Percentiles rank a stretch among this genome's conserved stretches.
Evolutionary conservation across 2,329 filamentous ascomycete genomes (phyloP).

Genomic region (Diaporthe sp.): DNA sequence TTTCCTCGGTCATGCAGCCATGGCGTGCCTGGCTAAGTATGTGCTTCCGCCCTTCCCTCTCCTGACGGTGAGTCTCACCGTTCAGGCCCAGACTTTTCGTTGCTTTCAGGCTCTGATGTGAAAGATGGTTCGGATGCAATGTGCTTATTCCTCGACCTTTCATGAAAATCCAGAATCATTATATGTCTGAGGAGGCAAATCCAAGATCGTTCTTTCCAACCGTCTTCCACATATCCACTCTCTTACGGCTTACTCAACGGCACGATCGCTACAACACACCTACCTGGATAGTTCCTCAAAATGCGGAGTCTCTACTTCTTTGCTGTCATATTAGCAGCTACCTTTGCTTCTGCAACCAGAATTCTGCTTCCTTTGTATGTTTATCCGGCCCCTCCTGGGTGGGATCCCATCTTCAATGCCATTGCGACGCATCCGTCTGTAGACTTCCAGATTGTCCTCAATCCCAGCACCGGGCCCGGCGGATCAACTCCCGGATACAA

Average conservation of each 20-base stretch:
- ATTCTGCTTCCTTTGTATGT: slow-evolving; percentile 31
- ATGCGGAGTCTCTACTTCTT: neutral
- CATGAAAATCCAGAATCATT: neutral
- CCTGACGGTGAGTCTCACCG: neutral
- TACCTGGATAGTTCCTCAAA: neutral
- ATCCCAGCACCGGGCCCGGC: slow-evolving; percentile 34
- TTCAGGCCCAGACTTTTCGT: slow-evolving; percentile 6
- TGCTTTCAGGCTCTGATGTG: neutral
- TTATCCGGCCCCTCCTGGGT: slow-evolving; percentile 13
- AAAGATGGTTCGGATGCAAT: neutral
- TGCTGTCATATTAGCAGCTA: neutral
- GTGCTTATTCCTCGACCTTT: neutral
- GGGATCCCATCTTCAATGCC: slow-evolving; percentile 20
- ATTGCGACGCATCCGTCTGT: slow-evolving; percentile 22
- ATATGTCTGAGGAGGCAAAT: neutral
- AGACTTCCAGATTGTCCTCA: slow-evolving; percentile 35
- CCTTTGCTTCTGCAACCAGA: slow-evolving; percentile 2
- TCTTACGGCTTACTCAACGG: neutral
- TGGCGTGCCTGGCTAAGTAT: neutral
- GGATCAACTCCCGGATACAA: slow-evolving; percentile 23
- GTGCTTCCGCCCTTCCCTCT: neutral
- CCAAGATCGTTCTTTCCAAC: neutral
- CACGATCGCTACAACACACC: neutral
- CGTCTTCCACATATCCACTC: neutral
- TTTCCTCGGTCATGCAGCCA: slow-evolving; percentile 5